A percentile compares a stretch with the other conserved stretches of the same genome.
Evolutionary conservation across 768 basidiomycete species (phyloP).

Genomic region (Tulasnella calospora): DNA sequence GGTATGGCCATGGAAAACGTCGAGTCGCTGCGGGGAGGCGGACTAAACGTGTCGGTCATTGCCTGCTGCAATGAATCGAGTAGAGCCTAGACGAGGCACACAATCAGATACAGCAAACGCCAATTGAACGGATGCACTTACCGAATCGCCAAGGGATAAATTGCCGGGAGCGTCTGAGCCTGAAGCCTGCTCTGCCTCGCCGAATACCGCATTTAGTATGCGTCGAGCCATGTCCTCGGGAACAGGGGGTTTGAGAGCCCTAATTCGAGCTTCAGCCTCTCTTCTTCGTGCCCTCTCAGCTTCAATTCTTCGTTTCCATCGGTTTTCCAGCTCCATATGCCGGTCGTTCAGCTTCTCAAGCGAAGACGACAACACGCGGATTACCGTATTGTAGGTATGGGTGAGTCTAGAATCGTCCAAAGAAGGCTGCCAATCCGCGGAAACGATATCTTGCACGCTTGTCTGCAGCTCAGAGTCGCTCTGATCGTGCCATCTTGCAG

Average conservation of each 20-base stretch:
- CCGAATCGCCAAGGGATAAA: neutral
- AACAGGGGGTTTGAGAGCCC: constrained; percentile 1
- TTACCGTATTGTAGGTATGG: constrained; percentile 54
- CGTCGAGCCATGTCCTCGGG: constrained; percentile 9
- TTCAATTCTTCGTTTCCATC: constrained; percentile 53
- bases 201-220: constrained; percentile 37
- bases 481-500: constrained; percentile 70
- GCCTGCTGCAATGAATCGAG: constrained; percentile 16
- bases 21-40: neutral
- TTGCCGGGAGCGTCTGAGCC: neutral
- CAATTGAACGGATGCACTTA: neutral
- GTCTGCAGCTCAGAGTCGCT: constrained; percentile 67
- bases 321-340: constrained; percentile 57
- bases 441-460: constrained; percentile 17
- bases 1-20: neutral
- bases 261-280: constrained; percentile 12
- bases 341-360: constrained; percentile 53
- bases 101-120: neutral
- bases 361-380: constrained; percentile 67
- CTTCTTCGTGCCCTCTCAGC: constrained; percentile 45
- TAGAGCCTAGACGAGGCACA: neutral
- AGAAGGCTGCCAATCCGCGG: neutral
- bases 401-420: neutral
- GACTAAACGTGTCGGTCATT: constrained; percentile 21
- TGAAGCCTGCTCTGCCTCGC: constrained; percentile 39